Evolutionary conservation across 2,329 filamentous ascomycete species (phyloP).

Genomic region (Talaromyces sp.): DNA sequence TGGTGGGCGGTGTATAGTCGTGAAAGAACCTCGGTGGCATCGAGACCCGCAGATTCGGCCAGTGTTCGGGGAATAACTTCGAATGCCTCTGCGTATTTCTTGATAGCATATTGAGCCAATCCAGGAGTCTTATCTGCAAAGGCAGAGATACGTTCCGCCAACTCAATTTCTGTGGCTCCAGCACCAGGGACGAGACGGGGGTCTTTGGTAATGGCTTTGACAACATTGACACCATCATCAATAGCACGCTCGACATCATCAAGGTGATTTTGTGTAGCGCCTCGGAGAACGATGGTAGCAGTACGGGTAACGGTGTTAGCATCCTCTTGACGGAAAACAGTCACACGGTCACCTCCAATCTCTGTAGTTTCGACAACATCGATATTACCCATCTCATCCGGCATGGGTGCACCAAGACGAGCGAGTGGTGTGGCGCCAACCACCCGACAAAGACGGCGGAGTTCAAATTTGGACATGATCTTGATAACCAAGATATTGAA

Average conservation of each 20-base stretch:
- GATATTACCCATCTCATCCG: slow-evolving; percentile 96
- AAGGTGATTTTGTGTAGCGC: slow-evolving; percentile 95
- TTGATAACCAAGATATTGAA: slow-evolving; percentile 95
- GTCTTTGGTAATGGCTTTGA: slow-evolving; percentile 97
- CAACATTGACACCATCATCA: slow-evolving; percentile 95
- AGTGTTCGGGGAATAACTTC: slow-evolving; percentile 93
- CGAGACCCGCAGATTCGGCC: slow-evolving; percentile 90
- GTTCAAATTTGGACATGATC: slow-evolving; percentile 96
- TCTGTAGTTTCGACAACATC: slow-evolving; percentile 96
- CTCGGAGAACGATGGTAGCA: slow-evolving; percentile 87
- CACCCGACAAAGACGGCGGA: slow-evolving; percentile 89
- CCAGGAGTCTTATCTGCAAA: slow-evolving; percentile 91
- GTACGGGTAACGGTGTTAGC: slow-evolving; percentile 80
- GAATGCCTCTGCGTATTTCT: slow-evolving; percentile 95
- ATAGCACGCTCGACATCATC: slow-evolving; percentile 96
- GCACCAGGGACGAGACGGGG: slow-evolving; percentile 87
- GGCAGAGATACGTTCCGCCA: slow-evolving; percentile 86
- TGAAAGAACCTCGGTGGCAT: slow-evolving; percentile 94
- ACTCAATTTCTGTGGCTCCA: slow-evolving; percentile 89
- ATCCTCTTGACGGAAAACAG: slow-evolving; percentile 91
- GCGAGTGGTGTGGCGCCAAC: slow-evolving; percentile 96
- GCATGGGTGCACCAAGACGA: slow-evolving; percentile 93
- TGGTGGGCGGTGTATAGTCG: slow-evolving; percentile 90
- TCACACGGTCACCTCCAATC: slow-evolving; percentile 96
- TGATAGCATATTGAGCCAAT: slow-evolving; percentile 91